phyloP scores from a whole-genome alignment of 1,284 basidiomycete species.

The Puccinia novopanici region DNA sequence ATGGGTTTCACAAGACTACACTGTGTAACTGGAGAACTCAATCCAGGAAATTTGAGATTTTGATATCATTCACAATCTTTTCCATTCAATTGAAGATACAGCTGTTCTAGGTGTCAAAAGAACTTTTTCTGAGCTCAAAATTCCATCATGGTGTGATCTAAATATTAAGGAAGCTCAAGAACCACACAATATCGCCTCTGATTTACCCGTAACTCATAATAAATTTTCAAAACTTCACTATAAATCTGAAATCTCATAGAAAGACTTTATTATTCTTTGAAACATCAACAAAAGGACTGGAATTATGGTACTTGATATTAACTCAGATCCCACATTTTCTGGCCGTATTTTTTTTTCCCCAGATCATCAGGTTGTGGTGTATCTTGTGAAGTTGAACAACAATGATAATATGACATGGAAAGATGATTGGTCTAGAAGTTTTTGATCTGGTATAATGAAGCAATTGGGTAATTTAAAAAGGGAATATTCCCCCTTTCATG shows the following conservation, averaged over 20 bases:
- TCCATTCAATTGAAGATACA: conserved; percentile 12
- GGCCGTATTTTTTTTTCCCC: not conserved
- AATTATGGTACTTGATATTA: not conserved
- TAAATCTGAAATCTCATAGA: not conserved
- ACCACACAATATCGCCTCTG: not conserved
- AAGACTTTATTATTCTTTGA: not conserved
- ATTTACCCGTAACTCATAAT: not conserved
- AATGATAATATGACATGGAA: no score
- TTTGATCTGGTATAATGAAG: no score
- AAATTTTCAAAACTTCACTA: conserved; percentile 12
- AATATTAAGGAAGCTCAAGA: not conserved
- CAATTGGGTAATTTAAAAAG: no score
- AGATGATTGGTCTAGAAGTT: no score
- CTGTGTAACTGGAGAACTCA: not conserved
- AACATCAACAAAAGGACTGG: not conserved
- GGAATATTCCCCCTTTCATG: no score
- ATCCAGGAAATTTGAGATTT: not conserved
- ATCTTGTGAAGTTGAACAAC: not conserved
- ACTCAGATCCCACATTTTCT: not conserved
- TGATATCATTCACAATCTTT: conserved; percentile 6
- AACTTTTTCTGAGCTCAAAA: not conserved
- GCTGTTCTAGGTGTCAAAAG: conserved; percentile 3
- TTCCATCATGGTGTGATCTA: not conserved
- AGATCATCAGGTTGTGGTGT: not conserved
- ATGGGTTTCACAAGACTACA: no score